Evolutionary conservation across 1,139 yeast genomes (phyloP).

Genomic region (Pichia sp.): DNA sequence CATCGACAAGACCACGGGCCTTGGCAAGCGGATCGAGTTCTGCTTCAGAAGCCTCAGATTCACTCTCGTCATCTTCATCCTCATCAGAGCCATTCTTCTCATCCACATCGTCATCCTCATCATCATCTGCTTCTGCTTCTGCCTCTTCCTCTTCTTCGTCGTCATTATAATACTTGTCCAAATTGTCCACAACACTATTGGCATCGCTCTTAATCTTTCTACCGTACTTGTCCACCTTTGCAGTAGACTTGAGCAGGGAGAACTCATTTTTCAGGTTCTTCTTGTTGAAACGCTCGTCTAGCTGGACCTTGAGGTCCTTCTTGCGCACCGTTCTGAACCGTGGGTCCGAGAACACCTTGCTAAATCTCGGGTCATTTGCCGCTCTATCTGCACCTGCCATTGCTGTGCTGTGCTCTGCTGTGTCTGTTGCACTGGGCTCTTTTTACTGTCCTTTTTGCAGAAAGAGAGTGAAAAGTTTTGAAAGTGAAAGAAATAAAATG

Average conservation of each 20-base stretch:
- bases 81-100: constrained; percentile 1
- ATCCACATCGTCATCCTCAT: constrained; percentile 3
- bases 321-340: constrained; percentile 71
- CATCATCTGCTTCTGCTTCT: constrained; percentile 16
- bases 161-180: constrained; percentile 39
- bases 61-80: constrained; percentile 47
- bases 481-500: no score
- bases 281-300: constrained; percentile 81
- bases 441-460: neutral
- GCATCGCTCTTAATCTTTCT: constrained; percentile 49
- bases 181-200: constrained; percentile 37
- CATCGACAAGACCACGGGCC: constrained; percentile 50
- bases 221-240: constrained; percentile 82
- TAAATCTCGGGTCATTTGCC: constrained; percentile 61
- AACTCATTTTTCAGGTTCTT: constrained; percentile 41
- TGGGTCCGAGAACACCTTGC: constrained; percentile 80
- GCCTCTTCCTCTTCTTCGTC: constrained; percentile 38
- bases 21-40: constrained; percentile 45
- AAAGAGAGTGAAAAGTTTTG: no score
- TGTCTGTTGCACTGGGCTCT: neutral
- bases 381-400: constrained; percentile 1
- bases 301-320: constrained; percentile 64
- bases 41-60: no score
- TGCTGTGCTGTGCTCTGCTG: neutral
- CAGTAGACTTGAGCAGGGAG: constrained; percentile 47